Base-by-base conservation (phyloP, 2,329 filamentous ascomycete genomes). In the Emmonsia crescens region DNA sequence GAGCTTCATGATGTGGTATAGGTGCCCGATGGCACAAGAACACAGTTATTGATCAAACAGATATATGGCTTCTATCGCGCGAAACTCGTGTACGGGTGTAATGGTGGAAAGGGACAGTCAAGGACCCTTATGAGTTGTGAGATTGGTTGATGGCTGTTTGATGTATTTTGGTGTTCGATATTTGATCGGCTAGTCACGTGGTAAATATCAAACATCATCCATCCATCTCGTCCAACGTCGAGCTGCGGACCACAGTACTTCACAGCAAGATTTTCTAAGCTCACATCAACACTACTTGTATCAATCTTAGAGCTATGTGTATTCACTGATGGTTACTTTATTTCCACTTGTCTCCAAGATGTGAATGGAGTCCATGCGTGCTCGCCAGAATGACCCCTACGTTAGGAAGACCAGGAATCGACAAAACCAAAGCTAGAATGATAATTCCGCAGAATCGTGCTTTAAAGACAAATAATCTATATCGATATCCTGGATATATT, bases 1-100 rank as follows among this genome's bases (percentile, higher is more conserved):
- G 81, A 96, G 89, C 89, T 96, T 96, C 91, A 96, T 96, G 66
- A 77, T 90, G 82, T 66, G 29, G 31, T n/a, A 33, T 59, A 42
- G 14, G 56, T 44, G 44, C 44, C 54, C 21, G 42, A 12, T 21
- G 40, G 60, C 60, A 51, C 54, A 29, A 44, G 27, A 44, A 12
- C n/a, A 46, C 31, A 38, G 24, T 46, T n/a, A 24, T 31, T 31
- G 36, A 57, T 44, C 38, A 44, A 57, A 46, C 38, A 44, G 33
- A 31, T 14, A 2, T 44, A 19, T 24, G 14, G 8, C 29, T 24
- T 27, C n/a, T 40, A 21, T 49, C 19, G 44, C 44, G 42, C 29
- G 24, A 52, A 24, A n/a, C 19, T 46, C 14, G 16, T 19, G 36
- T 36, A 31, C 3, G 4, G 10, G 38, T 21, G 36, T 1, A 31